A percentile compares a stretch with the other conserved stretches of the same genome.
Conservation (phyloP, 176 grass and related monocot genomes). For the Aegilops bicornis region DNA sequence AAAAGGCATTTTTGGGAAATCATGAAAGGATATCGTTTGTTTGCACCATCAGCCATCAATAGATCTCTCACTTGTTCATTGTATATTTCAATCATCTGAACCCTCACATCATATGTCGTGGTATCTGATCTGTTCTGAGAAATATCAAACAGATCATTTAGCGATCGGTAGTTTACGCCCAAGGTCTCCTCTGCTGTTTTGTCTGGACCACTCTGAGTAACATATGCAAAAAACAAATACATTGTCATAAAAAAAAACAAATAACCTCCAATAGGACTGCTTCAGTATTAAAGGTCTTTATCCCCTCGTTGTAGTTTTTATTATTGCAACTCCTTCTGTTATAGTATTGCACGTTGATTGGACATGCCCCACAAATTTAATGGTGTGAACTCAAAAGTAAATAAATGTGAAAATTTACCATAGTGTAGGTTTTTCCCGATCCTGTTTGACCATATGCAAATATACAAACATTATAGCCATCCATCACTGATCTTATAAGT, state of each 20-base stretch:
- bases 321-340: neutral
- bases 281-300: neutral
- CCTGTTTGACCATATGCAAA: slow-evolving; percentile 95
- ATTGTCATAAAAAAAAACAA: neutral
- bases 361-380: neutral
- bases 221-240: slow-evolving; percentile 13
- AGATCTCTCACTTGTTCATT: slow-evolving; percentile 97
- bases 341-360: neutral
- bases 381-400: neutral
- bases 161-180: slow-evolving; percentile 79
- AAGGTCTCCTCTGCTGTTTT: slow-evolving; percentile 53
- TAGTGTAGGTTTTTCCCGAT: slow-evolving; percentile 88
- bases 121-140: slow-evolving; percentile 65
- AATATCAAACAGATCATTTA: slow-evolving; percentile 75
- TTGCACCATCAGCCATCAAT: slow-evolving; percentile 56
- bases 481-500: slow-evolving; percentile 83
- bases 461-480: slow-evolving; percentile 87
- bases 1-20: neutral
- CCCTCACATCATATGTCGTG: slow-evolving; percentile 53
- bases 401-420: slow-evolving; percentile 46
- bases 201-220: slow-evolving; percentile 72
- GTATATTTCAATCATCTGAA: slow-evolving; percentile 97
- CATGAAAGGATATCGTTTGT: slow-evolving; percentile 82
- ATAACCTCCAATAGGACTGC: neutral
- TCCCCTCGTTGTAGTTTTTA: neutral